These are phyloP conservation scores for Paramecium octaurelia DNA, from an alignment of 73 alveolate genomes.

Conservation along the genomic window DNA sequence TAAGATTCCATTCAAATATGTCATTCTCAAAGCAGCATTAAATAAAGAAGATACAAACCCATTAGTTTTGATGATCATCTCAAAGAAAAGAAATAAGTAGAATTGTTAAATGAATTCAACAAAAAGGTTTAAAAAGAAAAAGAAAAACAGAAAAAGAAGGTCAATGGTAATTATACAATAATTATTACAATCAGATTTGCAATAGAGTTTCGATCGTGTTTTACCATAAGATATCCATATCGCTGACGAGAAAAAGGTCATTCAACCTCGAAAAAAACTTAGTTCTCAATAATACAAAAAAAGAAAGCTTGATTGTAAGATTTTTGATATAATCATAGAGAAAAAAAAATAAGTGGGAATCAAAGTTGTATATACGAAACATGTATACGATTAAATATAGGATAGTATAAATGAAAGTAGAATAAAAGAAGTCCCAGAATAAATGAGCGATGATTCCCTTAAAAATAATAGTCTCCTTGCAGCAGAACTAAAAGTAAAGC, in stretches of 20 bases:
- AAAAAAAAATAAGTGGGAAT: background rate
- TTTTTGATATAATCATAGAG: background rate
- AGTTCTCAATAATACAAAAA: background rate
- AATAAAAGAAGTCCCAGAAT: background rate
- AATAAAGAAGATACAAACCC: background rate
- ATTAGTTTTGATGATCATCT: background rate
- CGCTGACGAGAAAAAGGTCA: background rate
- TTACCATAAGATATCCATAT: background rate
- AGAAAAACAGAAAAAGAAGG: background rate
- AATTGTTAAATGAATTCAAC: background rate
- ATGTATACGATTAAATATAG: background rate
- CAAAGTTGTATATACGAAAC: background rate
- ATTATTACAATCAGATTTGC: background rate
- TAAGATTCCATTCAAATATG: background rate
- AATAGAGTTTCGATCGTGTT: background rate
- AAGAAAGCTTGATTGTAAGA: background rate
- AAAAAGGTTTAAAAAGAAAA: background rate
- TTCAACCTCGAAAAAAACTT: background rate
- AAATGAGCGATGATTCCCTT: background rate
- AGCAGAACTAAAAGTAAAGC: background rate
- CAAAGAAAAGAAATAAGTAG: background rate
- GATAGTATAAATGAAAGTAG: slow-evolving; percentile 11
- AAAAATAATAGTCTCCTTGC: background rate
- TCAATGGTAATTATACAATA: background rate
- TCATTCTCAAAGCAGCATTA: background rate